Evolutionary conservation across 2,329 filamentous ascomycete species (phyloP).

Genomic region (Fusarium praegraminearum): DNA sequence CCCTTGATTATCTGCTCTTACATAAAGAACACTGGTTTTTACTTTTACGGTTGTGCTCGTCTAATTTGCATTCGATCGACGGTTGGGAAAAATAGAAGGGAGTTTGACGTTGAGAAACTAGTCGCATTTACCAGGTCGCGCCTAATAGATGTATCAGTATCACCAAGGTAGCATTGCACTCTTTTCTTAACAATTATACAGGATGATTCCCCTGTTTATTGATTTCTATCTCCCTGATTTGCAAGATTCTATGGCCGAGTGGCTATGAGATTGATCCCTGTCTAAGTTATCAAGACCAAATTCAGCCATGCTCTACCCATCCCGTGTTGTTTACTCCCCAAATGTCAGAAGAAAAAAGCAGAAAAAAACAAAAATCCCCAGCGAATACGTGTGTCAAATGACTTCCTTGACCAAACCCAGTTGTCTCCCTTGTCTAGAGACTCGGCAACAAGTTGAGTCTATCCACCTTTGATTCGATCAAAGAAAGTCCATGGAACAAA

Average conservation of each 20-base stretch:
- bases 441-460: slow-evolving; percentile 1
- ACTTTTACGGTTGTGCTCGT: slow-evolving; percentile 22
- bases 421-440: slow-evolving; percentile 7
- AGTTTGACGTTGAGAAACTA: slow-evolving; percentile 6
- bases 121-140: slow-evolving; percentile 23
- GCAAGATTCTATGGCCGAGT: slow-evolving; percentile 8
- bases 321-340: slow-evolving; percentile 10
- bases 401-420: not conserved
- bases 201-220: slow-evolving; percentile 12
- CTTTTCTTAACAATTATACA: slow-evolving; percentile 15
- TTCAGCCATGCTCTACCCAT: slow-evolving; percentile 8
- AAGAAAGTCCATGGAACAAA: slow-evolving; percentile 3
- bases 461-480: not conserved
- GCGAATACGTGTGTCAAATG: not conserved
- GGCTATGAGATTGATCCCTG: not conserved
- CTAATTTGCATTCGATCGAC: slow-evolving; percentile 23
- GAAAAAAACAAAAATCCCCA: not conserved
- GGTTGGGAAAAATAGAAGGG: slow-evolving; percentile 35
- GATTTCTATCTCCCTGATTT: slow-evolving; percentile 6
- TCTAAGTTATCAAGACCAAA: slow-evolving; percentile 27
- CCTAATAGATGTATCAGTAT: slow-evolving; percentile 30
- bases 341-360: not conserved
- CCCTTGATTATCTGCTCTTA: slow-evolving; percentile 28
- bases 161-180: slow-evolving; percentile 22
- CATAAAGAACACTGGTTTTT: slow-evolving; percentile 14